A percentile compares a stretch with the other conserved stretches of the same genome.
Conservation (phyloP, 306 rosid species). For the Citrullus mucosospermus region DNA sequence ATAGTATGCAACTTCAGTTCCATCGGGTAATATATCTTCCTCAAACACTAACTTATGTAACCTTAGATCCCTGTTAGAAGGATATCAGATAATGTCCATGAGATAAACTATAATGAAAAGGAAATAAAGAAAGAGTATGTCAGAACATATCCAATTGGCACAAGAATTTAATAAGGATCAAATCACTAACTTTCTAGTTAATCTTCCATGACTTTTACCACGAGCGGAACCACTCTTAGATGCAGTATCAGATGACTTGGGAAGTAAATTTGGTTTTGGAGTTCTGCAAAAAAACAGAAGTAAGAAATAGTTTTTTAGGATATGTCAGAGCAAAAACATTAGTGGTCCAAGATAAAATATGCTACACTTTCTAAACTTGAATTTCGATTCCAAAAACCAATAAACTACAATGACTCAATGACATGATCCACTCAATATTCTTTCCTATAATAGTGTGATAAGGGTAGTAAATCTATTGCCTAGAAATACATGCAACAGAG, state of each 20-base stretch:
- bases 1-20: constrained; percentile 75
- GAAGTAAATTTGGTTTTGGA: constrained; percentile 24
- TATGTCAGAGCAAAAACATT: neutral
- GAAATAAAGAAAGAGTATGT: neutral
- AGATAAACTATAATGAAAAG: neutral
- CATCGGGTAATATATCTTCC: constrained; percentile 63
- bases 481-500: neutral
- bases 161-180: neutral
- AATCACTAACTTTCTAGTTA: constrained; percentile 65
- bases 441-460: neutral
- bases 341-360: neutral
- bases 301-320: neutral
- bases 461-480: neutral
- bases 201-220: constrained; percentile 64
- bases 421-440: neutral
- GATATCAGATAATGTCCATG: neutral
- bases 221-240: constrained; percentile 38
- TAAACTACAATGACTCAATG: neutral
- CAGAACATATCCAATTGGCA: neutral
- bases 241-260: constrained; percentile 23
- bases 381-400: neutral
- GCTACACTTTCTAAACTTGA: neutral
- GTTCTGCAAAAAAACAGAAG: constrained; percentile 24
- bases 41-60: constrained; percentile 85
- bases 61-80: constrained; percentile 56